Conservation (phyloP, 2,329 filamentous ascomycete species). For the Aplosporella prunicola region DNA sequence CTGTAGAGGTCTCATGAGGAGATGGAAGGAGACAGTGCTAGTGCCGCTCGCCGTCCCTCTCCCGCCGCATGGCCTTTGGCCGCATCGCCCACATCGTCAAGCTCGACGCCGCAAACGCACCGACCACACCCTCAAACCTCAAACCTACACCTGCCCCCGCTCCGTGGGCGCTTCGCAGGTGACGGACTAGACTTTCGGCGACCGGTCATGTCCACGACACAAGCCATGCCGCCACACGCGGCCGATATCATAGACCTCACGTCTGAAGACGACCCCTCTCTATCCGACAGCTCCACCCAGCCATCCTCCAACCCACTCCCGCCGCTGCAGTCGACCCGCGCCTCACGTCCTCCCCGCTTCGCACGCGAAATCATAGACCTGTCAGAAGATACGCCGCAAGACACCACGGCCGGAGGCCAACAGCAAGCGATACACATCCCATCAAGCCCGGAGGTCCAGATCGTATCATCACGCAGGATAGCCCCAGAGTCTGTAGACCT, state of each 20-base stretch:
- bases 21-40: slow-evolving; percentile 23
- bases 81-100: slow-evolving; percentile 3
- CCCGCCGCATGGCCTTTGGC: slow-evolving; percentile 11
- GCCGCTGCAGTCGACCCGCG: slow-evolving; percentile 17
- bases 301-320: slow-evolving; percentile 12
- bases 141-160: slow-evolving; percentile 17
- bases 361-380: slow-evolving; percentile 36
- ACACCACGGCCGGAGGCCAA: slow-evolving; percentile 14
- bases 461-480: slow-evolving; percentile 26
- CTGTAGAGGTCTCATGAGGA: slow-evolving; percentile 26
- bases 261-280: slow-evolving; percentile 22
- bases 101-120: slow-evolving; percentile 6
- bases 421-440: slow-evolving; percentile 14
- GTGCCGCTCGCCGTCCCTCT: slow-evolving; percentile 14
- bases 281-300: slow-evolving; percentile 12
- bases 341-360: slow-evolving; percentile 32
- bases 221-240: background rate
- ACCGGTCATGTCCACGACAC: slow-evolving; percentile 34
- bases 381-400: slow-evolving; percentile 30
- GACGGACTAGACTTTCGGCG: slow-evolving; percentile 48
- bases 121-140: slow-evolving; percentile 13
- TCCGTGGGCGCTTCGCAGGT: slow-evolving; percentile 29
- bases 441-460: slow-evolving; percentile 42
- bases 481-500: slow-evolving; percentile 8
- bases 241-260: slow-evolving; percentile 30